Base-by-base conservation (phyloP, 139 green algal species). In the Pseudopediastrum boryanum region DNA sequence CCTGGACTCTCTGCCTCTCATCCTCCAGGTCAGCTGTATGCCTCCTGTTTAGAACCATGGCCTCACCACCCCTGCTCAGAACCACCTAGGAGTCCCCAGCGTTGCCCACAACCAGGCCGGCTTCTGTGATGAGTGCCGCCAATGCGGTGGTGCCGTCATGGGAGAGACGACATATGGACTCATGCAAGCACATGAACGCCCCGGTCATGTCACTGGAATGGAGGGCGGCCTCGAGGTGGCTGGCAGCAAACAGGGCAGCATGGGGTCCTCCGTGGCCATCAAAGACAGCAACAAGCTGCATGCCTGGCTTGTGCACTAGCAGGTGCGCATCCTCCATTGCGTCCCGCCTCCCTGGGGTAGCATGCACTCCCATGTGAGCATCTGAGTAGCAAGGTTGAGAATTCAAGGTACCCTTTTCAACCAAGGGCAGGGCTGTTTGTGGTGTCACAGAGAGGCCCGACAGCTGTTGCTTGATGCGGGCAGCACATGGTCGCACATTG, bases 11-110 rank as follows among this genome's bases (percentile, higher is more conserved):
- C 58, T 29, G 27, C 42, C 92, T 83, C 90, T 98, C 95, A 21
- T 83, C 80, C 1, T 75, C 69, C 41, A 86, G 41, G 16, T 86
- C 88, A 0, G 91, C 90, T 8, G 87, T 94, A 68, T 98, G 95
- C 77, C 97, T 93, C 7, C 72, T 52, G 23, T 78, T 94, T 35
- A 95, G 83, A 16, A 76, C 66, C 33, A 94, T 62, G 4, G 90
- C 86, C 29, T 82, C 62, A 3, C 88, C 86, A 2, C 58, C 71
- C 0, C 90, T 71, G 72, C 87, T 92, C 51, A 98, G 67, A 51
- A 98, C 90, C 13, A 90, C 90, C 5, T 94, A 78, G 85, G 94
- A 95, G 84, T 98, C 94, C 2, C 94, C 94, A 25, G 92, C 87
- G 71, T 96, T 95, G 29, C 92, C 94, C 10, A 97, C 83, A 10